Percentiles rank a stretch among this genome's conserved stretches.
phyloP scores from a whole-genome alignment of 306 rosid species.

The Pueraria montana region DNA sequence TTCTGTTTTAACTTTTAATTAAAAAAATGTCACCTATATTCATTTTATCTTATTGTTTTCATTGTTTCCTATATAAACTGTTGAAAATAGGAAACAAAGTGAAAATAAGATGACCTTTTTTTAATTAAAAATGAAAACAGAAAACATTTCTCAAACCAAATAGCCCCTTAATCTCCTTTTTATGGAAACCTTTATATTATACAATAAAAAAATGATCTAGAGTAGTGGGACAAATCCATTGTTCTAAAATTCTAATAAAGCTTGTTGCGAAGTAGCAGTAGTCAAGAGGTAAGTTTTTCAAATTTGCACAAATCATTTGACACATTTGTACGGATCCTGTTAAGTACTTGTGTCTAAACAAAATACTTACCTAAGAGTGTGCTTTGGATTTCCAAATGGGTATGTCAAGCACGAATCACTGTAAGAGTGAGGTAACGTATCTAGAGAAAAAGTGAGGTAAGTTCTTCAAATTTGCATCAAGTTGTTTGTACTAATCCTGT shows the following conservation, averaged over 20 bases:
- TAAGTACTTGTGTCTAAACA: background rate
- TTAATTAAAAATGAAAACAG: background rate
- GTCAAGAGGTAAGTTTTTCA: too few relatives aligned
- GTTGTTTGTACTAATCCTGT: background rate
- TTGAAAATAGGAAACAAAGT: background rate
- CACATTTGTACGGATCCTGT: background rate
- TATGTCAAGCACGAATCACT: background rate
- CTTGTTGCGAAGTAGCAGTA: too few relatives aligned
- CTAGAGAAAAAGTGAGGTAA: background rate
- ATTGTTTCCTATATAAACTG: background rate
- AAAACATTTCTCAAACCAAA: background rate
- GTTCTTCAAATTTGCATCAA: slow-evolving; percentile 14
- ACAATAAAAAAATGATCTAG: too few relatives aligned
- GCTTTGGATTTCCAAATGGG: background rate
- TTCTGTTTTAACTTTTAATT: background rate
- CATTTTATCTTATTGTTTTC: background rate
- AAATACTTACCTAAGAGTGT: background rate
- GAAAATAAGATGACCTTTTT: background rate
- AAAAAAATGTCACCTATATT: background rate
- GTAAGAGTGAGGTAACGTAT: background rate
- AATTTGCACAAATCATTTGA: background rate
- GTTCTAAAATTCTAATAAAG: too few relatives aligned
- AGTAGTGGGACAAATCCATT: too few relatives aligned
- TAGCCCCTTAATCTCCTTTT: too few relatives aligned
- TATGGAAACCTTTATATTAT: too few relatives aligned